Evolutionary conservation across 352 stramenopile genomes (phyloP).

Genomic region (Thraustotheca clavata): DNA sequence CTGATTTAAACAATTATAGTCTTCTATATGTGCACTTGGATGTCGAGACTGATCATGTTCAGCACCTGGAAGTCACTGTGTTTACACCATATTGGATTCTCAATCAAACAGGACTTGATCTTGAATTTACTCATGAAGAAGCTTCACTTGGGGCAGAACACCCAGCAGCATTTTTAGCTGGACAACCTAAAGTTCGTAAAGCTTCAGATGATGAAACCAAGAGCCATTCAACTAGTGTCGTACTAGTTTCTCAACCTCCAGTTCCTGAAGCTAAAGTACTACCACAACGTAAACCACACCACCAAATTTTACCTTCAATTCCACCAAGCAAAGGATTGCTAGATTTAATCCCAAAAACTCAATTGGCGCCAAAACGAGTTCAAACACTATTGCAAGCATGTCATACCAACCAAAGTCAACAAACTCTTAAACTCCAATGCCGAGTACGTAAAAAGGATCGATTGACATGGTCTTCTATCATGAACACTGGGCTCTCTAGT

Average conservation of each 20-base stretch:
- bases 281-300: conserved; percentile 19
- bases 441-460: background rate
- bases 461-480: background rate
- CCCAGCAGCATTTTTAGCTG: conserved; percentile 26
- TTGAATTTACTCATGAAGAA: conserved; percentile 79
- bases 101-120: conserved; percentile 71
- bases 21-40: conserved; percentile 11
- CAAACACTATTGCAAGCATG: conserved; percentile 66
- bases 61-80: conserved; percentile 48
- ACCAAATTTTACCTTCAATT: conserved; percentile 55
- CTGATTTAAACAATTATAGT: conserved; percentile 11
- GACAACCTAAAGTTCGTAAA: background rate
- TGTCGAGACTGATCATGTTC: background rate
- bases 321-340: conserved; percentile 73
- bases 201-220: conserved; percentile 33
- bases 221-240: background rate
- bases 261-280: background rate
- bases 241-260: background rate
- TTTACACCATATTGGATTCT: conserved; percentile 86
- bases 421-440: conserved; percentile 53
- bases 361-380: conserved; percentile 36
- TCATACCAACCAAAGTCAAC: conserved; percentile 56
- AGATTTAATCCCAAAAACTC: conserved; percentile 70
- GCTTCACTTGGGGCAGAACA: conserved; percentile 63
- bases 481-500: background rate